phyloP scores from a whole-genome alignment of 2,329 filamentous ascomycete species.

The Diaporthe longicolla region DNA sequence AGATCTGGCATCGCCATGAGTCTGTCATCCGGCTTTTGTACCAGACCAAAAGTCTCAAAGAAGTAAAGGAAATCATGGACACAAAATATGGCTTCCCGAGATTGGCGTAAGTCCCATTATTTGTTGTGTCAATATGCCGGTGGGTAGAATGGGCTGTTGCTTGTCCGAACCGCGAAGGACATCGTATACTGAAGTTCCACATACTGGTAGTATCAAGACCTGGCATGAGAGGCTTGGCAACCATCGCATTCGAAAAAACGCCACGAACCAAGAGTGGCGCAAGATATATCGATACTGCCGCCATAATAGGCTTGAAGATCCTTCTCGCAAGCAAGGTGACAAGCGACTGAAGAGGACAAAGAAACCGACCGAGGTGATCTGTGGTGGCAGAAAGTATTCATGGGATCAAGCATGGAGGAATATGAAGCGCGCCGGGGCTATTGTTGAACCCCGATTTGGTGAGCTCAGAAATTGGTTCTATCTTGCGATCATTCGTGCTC shows the following conservation, averaged over 20 bases:
- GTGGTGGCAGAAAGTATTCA: background rate
- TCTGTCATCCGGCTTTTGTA: background rate
- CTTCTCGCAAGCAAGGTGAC: background rate
- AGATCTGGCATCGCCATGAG: background rate
- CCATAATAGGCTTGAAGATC: background rate
- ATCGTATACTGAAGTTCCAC: background rate
- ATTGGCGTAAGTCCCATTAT: background rate
- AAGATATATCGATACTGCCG: background rate
- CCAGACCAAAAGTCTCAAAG: background rate
- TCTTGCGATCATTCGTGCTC: background rate
- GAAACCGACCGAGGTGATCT: background rate
- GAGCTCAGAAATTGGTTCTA: background rate
- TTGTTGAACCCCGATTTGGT: background rate
- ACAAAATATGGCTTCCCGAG: background rate
- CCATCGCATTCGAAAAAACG: background rate
- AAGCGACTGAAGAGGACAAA: background rate
- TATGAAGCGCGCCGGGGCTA: background rate
- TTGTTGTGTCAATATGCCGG: rapidly evolving
- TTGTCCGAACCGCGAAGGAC: background rate
- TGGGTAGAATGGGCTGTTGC: background rate
- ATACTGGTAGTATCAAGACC: background rate
- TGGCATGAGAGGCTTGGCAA: slow-evolving; percentile 1
- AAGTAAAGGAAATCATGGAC: background rate
- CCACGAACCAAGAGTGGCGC: background rate
- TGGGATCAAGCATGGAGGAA: background rate